Evolutionary conservation across 257 asterid genomes (phyloP).

Genomic region (Rhazya stricta): DNA sequence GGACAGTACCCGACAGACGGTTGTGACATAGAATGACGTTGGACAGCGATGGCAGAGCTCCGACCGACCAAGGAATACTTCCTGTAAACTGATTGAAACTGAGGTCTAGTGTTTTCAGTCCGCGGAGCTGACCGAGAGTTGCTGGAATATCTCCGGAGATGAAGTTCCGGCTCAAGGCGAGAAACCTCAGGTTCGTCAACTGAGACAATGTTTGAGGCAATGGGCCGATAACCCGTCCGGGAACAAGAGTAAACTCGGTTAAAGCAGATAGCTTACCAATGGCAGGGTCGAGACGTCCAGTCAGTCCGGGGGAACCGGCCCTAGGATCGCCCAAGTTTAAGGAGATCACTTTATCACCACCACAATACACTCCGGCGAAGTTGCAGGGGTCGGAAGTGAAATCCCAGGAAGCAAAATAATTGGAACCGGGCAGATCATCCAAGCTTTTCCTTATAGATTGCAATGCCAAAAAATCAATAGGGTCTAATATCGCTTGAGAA

Average conservation of each 20-base stretch:
- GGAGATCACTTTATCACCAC: slow-evolving; percentile 59
- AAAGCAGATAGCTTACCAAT: slow-evolving; percentile 69
- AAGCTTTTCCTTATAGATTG: slow-evolving; percentile 66
- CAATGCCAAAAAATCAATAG: slow-evolving; percentile 77
- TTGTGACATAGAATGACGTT: slow-evolving; percentile 70
- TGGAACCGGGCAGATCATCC: slow-evolving; percentile 74
- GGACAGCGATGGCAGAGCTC: slow-evolving; percentile 51
- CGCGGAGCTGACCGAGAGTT: slow-evolving; percentile 50
- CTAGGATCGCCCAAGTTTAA: slow-evolving; percentile 87
- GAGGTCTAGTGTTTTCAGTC: slow-evolving; percentile 66
- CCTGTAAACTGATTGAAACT: slow-evolving; percentile 69
- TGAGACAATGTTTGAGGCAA: slow-evolving; percentile 61
- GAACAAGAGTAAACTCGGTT: slow-evolving; percentile 72
- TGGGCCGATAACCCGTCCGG: slow-evolving; percentile 67
- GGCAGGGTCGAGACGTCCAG: slow-evolving; percentile 67
- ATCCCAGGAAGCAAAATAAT: slow-evolving; percentile 77
- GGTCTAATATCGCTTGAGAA: slow-evolving; percentile 58
- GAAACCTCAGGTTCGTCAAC: slow-evolving; percentile 47
- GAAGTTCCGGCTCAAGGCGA: slow-evolving; percentile 64
- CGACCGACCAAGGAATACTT: slow-evolving; percentile 48
- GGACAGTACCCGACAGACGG: slow-evolving; percentile 58
- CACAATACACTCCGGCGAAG: slow-evolving; percentile 77
- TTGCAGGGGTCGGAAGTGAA: slow-evolving; percentile 85
- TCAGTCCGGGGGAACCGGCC: slow-evolving; percentile 75
- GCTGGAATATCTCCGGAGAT: slow-evolving; percentile 70